Base-by-base conservation (phyloP, 2,329 filamentous ascomycete genomes). In the Metarhizium robertsii region DNA sequence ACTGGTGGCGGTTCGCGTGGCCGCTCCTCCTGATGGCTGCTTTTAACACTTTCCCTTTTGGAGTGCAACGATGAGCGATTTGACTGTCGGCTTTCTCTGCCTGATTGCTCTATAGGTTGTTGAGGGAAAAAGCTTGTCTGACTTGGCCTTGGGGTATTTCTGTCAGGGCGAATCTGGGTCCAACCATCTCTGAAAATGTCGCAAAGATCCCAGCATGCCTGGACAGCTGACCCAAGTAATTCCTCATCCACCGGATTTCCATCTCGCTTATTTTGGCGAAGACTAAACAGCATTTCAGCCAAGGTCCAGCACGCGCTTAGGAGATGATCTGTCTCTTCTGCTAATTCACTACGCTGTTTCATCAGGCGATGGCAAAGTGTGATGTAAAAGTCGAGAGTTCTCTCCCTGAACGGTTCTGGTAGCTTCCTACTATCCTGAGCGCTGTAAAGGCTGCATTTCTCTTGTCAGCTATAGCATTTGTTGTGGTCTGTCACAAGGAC, bases 341-440 rank as follows among this genome's bases (percentile, higher is more conserved):
- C 85, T 2, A 92, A 71, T 32, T 89, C 86, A 53, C 83, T 87
- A 56, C 89, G 83, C 69, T 96, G 90, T 69, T 95, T 96, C 91
- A 96, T 96, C n/a, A 96, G 73, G 43, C 92, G 85, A 69, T 96
- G 92, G 65, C 92, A 96, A 2, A 97, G 71, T 0, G 92, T 95
- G 61, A 96, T 87, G 65, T 96, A 96, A 64, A 96, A 96, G 65
- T 96, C 92, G 55, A 97, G 71, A 0, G 92, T 96, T 57, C 92
- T 79, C 70, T 96, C 92, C 53, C 87, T 83, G 67, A 97, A 96
- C 0, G 87, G 84, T 64, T 95, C 89, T 0, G 92, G 92, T 4
- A 96, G 75, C 54, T 82, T 86, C 36, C 87, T 83, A 67, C 71
- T 75, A 61, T 95, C 90, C 65, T 96, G 90, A 1, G 90, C 92